Conservation (phyloP, 768 basidiomycete species). For the Suillus ampliporus region DNA sequence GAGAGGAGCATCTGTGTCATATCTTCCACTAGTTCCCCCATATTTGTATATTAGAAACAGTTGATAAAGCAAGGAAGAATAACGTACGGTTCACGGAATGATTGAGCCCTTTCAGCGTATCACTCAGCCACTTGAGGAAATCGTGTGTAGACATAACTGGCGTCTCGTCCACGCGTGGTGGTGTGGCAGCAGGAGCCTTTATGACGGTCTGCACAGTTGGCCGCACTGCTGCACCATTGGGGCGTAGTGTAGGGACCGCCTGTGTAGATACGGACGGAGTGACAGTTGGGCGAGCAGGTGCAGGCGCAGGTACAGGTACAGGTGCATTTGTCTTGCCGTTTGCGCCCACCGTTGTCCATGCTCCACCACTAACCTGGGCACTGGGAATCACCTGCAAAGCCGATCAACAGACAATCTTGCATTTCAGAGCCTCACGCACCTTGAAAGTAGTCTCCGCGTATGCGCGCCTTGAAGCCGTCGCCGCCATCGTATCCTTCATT, state of each 20-base stretch:
- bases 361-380: conserved; percentile 49
- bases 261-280: conserved; percentile 34
- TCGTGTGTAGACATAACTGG: conserved; percentile 80
- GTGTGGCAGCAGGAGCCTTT: conserved; percentile 30
- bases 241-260: conserved; percentile 41
- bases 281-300: conserved; percentile 41
- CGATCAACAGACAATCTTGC: conserved; percentile 10
- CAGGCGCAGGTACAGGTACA: conserved; percentile 27
- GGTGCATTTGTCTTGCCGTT: conserved; percentile 61
- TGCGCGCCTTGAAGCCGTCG: conserved; percentile 64
- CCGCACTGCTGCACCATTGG: conserved; percentile 44
- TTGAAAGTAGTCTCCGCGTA: conserved; percentile 84
- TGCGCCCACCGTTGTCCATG: conserved; percentile 89
- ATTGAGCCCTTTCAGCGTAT: conserved; percentile 78
- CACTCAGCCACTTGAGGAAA: conserved; percentile 90
- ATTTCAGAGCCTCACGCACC: conserved; percentile 44
- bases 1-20: conserved; percentile 94
- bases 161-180: conserved; percentile 62
- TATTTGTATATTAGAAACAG: background rate
- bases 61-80: conserved; percentile 1
- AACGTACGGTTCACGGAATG: conserved; percentile 58
- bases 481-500: conserved; percentile 62
- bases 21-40: conserved; percentile 75
- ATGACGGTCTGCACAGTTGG: conserved; percentile 43
- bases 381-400: conserved; percentile 37